Base-by-base conservation (phyloP, 2,329 filamentous ascomycete genomes). In the Atkinsonella hypoxylon region DNA sequence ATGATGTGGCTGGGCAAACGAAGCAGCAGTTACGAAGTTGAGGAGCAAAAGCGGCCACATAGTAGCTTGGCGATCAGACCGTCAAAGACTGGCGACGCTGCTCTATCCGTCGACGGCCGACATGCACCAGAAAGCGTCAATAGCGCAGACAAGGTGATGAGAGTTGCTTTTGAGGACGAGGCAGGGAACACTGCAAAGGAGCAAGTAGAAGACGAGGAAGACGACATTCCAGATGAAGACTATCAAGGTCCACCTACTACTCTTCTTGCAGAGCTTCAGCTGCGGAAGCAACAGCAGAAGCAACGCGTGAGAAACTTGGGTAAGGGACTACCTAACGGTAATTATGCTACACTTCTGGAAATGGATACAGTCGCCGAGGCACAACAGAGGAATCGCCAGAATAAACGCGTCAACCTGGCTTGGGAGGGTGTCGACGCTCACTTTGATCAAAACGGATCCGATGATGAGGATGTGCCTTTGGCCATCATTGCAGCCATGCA, bases 321-420 rank as follows among this genome's bases (percentile, higher is more conserved):
- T 32, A 79, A 76, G 43, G 67, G 69, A 2, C 74, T 74, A 57
- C 83, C 85, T 18, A 82, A 85, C 50, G 90, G 89, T n/a, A 83
- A 95, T 76, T 88, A 93, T 56, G 87, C 87, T 13, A 98, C 93
- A 0, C 75, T 98, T 4, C 74, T 98, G 1, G 82, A 98, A 63
- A 78, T 97, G 57, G 91, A 98, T 61, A 86, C 89, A 0, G 88
- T 96, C 30, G 87, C 88, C 20, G 87, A 96, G 65, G 78, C 89
- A 22, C 87, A 95, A 64, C 83, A 83, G 58, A 82, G 83, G 56
- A 77, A 85, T 30, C 81, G 91, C 38, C 78, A 84, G 59, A 77
- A 78, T 51, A 87, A 86, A 61, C 86, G 83, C 52, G 81, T 95
- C 34, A 88, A 88, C 52, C 75, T 98, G 34, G 93, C 91, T 1